A percentile compares a stretch with the other conserved stretches of the same genome.
Evolutionary conservation across 2,329 filamentous ascomycete genomes (phyloP).

Genomic region (Fusarium sp.): DNA sequence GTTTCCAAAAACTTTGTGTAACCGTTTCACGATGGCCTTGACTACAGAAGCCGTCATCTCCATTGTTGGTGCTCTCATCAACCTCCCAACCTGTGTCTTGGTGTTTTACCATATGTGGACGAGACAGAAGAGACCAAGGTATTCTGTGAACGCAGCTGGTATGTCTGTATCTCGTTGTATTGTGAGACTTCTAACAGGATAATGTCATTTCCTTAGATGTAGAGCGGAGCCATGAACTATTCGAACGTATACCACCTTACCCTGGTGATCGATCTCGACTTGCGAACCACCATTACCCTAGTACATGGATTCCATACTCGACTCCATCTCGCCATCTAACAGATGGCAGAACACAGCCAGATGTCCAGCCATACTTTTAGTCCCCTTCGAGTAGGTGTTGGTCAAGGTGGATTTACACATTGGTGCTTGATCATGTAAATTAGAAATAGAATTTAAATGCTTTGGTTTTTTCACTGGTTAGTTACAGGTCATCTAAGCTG

Average conservation of each 20-base stretch:
- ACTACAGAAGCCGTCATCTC: too few relatives aligned
- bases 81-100: background rate
- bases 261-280: background rate
- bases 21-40: too few relatives aligned
- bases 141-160: background rate
- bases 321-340: background rate
- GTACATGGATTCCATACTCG: background rate
- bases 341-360: background rate
- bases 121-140: background rate
- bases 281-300: background rate
- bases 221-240: background rate
- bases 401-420: accelerated
- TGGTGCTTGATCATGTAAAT: background rate
- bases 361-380: background rate
- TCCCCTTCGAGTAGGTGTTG: too few relatives aligned
- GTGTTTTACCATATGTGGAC: background rate
- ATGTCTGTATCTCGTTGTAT: background rate
- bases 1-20: too few relatives aligned
- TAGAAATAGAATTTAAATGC: background rate
- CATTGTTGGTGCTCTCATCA: background rate
- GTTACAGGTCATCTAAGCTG: accelerated
- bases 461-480: background rate
- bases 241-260: background rate
- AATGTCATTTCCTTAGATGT: background rate
- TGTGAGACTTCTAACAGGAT: background rate